A percentile compares a stretch with the other conserved stretches of the same genome.
Evolutionary conservation across 345 rosid genomes (phyloP).

Genomic region (Citrus australasica): DNA sequence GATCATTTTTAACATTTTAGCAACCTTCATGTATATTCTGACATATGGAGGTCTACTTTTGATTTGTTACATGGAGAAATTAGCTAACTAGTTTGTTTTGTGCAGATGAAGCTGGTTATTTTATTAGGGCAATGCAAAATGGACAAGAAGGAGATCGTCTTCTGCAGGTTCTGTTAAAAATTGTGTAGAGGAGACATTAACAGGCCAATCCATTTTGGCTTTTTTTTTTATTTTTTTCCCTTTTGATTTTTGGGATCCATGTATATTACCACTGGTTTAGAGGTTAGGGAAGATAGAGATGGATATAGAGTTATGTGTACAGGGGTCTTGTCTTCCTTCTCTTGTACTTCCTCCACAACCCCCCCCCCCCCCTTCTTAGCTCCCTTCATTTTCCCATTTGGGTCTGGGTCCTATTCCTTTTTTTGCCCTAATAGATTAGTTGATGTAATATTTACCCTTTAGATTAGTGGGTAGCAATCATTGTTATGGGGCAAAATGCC

Average conservation of each 20-base stretch:
- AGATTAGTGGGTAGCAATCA: slow-evolving; percentile 40
- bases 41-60: neutral
- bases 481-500: slow-evolving; percentile 39
- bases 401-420: slow-evolving; percentile 24
- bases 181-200: slow-evolving; percentile 9
- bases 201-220: slow-evolving; percentile 5
- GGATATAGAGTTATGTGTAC: slow-evolving; percentile 64
- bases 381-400: slow-evolving; percentile 29
- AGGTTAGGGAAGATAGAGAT: slow-evolving; percentile 47
- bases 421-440: slow-evolving; percentile 47
- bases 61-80: neutral
- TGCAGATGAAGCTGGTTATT: slow-evolving; percentile 47
- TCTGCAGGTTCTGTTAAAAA: slow-evolving; percentile 26
- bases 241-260: slow-evolving; percentile 28
- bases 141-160: slow-evolving; percentile 16
- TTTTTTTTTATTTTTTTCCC: neutral
- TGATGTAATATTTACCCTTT: slow-evolving; percentile 45
- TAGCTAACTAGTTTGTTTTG: neutral
- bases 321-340: slow-evolving; percentile 40
- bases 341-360: slow-evolving; percentile 2
- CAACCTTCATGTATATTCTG: neutral
- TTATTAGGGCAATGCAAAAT: slow-evolving; percentile 21
- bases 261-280: slow-evolving; percentile 61
- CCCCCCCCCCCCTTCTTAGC: no score
- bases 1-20: neutral